Evolutionary conservation across 75 land plant genomes (phyloP).

Genomic region (Picea glauca): DNA sequence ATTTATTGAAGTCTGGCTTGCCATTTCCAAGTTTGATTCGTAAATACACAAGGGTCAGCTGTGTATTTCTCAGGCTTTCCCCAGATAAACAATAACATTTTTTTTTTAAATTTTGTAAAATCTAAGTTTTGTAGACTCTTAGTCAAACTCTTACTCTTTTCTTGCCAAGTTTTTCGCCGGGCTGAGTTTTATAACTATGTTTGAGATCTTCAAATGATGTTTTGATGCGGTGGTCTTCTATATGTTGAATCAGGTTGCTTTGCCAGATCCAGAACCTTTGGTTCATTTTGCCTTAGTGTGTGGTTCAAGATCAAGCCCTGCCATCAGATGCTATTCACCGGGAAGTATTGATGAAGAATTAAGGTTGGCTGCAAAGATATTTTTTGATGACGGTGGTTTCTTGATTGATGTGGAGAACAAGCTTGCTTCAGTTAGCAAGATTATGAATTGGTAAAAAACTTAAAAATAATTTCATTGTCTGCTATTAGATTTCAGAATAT

Average conservation of each 20-base stretch:
- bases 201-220: no score
- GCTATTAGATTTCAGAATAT: not conserved
- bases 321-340: slow-evolving; percentile 74
- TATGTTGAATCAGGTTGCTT: slow-evolving; percentile 45
- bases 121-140: no score
- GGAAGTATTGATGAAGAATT: slow-evolving; percentile 66
- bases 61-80: no score
- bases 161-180: no score
- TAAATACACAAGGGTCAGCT: no score
- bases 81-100: no score
- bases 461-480: not conserved
- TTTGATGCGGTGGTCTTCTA: not conserved
- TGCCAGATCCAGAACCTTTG: slow-evolving; percentile 60
- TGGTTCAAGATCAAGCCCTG: slow-evolving; percentile 70
- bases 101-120: no score
- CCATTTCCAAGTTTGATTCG: no score
- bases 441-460: slow-evolving; percentile 57
- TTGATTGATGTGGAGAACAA: slow-evolving; percentile 49
- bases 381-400: slow-evolving; percentile 59
- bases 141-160: no score
- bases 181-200: no score
- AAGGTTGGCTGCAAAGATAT: slow-evolving; percentile 52
- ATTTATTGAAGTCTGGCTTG: no score
- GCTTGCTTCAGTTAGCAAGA: slow-evolving; percentile 36
- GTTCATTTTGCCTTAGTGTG: slow-evolving; percentile 70